A percentile compares a stretch with the other conserved stretches of the same genome.
These are phyloP conservation scores for Chaetomium globosum DNA, from an alignment of 2,329 filamentous ascomycete genomes.

Conservation along the genomic window DNA sequence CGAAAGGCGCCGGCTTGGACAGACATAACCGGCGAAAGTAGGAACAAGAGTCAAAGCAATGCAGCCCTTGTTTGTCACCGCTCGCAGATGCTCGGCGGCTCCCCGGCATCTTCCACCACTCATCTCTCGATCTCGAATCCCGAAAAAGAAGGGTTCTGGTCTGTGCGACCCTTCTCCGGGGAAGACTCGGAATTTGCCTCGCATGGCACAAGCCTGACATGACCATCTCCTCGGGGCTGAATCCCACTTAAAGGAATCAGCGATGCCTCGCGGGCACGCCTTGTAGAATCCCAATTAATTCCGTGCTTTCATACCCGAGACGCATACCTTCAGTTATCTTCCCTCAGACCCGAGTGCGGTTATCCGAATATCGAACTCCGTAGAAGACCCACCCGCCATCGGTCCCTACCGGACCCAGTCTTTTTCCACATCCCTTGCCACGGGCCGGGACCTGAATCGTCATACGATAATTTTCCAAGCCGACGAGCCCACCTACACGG, in stretches of 20 bases:
- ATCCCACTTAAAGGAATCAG: not conserved
- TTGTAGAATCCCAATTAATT: not conserved
- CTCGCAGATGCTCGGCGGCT: constrained; percentile 22
- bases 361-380: constrained; percentile 1
- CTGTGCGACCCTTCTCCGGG: constrained; percentile 22
- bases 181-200: constrained; percentile 28
- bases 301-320: not conserved
- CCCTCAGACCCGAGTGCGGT: not conserved
- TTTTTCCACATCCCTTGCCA: constrained; percentile 10
- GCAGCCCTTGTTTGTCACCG: not conserved
- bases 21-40: constrained; percentile 12
- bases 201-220: constrained; percentile 24
- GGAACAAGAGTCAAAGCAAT: constrained; percentile 9
- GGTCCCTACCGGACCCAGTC: not conserved
- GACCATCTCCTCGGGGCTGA: constrained; percentile 22
- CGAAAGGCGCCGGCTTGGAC: constrained; percentile 15
- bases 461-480: constrained; percentile 26
- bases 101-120: constrained; percentile 15
- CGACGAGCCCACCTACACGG: not conserved
- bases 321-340: not conserved
- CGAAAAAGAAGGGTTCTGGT: constrained; percentile 14
- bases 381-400: not conserved
- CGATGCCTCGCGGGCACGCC: not conserved
- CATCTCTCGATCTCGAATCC: constrained; percentile 1
- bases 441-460: constrained; percentile 20